phyloP scores from a whole-genome alignment of 768 basidiomycete species.

The Omphalotus guepiniiformis region DNA sequence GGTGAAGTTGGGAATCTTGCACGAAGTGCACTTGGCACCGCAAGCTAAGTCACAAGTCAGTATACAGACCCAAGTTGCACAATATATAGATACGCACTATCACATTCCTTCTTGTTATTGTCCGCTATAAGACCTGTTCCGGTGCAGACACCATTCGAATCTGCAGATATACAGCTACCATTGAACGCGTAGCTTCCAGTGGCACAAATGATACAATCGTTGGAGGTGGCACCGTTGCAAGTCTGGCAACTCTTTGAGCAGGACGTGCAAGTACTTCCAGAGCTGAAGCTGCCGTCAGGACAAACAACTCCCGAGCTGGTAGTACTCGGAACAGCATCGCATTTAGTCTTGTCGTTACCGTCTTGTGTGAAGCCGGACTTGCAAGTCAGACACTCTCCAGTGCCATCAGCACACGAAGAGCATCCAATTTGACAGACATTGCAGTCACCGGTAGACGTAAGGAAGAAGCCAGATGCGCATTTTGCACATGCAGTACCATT shows the following conservation, averaged over 20 bases:
- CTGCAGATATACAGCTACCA: slow-evolving; percentile 65
- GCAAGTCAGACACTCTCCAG: slow-evolving; percentile 72
- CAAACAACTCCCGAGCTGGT: slow-evolving; percentile 54
- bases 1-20: slow-evolving; percentile 69
- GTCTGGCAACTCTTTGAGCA: slow-evolving; percentile 70
- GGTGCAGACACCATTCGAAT: slow-evolving; percentile 67
- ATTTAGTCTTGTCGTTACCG: slow-evolving; percentile 62
- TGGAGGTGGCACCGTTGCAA: slow-evolving; percentile 65
- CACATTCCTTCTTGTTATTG: slow-evolving; percentile 79
- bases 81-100: slow-evolving; percentile 50
- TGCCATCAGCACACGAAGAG: slow-evolving; percentile 57
- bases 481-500: slow-evolving; percentile 77
- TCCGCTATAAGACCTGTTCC: slow-evolving; percentile 71
- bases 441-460: slow-evolving; percentile 65
- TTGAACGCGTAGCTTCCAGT: slow-evolving; percentile 58
- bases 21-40: slow-evolving; percentile 77
- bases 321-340: slow-evolving; percentile 47
- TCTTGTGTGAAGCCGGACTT: slow-evolving; percentile 64
- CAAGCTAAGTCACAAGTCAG: slow-evolving; percentile 47
- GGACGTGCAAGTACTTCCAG: slow-evolving; percentile 44
- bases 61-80: background rate
- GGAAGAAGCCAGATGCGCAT: slow-evolving; percentile 75
- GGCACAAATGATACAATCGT: slow-evolving; percentile 68
- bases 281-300: slow-evolving; percentile 59
- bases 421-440: slow-evolving; percentile 75